phyloP scores from a whole-genome alignment of 2,329 filamentous ascomycete genomes.

The Verticillium longisporum region DNA sequence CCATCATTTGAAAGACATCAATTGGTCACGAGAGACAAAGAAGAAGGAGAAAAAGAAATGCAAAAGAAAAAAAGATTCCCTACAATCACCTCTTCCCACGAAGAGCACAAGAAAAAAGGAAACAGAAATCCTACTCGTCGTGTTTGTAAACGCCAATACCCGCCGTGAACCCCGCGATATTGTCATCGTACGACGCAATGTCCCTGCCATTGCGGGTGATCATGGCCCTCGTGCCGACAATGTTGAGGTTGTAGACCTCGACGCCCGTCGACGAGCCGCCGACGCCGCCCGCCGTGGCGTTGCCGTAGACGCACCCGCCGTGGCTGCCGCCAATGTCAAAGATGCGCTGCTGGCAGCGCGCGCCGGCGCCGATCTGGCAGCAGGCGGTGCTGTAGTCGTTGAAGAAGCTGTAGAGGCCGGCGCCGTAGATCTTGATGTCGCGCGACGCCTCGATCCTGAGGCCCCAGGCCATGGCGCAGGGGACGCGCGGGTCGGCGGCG shows the following conservation, averaged over 20 bases:
- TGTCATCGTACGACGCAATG: constrained; percentile 27
- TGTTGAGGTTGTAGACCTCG: constrained; percentile 37
- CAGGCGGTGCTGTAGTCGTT: constrained; percentile 51
- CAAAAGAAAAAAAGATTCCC: too few relatives aligned
- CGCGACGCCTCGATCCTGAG: constrained; percentile 51
- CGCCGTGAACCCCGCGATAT: constrained; percentile 29
- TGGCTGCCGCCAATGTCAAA: constrained; percentile 17
- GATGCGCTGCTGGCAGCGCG: constrained; percentile 40
- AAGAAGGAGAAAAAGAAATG: neutral
- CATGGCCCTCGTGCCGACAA: constrained; percentile 34
- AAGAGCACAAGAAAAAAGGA: neutral
- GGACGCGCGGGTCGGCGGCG: constrained; percentile 6
- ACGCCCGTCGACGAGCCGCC: constrained; percentile 11
- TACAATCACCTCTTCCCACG: constrained; percentile 1
- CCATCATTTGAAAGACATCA: neutral
- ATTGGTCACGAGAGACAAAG: neutral
- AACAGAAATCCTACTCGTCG: neutral
- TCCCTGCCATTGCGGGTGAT: constrained; percentile 25
- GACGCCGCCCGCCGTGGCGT: constrained; percentile 3
- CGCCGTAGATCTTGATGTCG: constrained; percentile 53
- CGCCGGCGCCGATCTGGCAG: constrained; percentile 30
- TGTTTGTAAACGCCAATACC: constrained; percentile 25
- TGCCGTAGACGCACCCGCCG: too few relatives aligned
- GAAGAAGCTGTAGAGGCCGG: constrained; percentile 64
- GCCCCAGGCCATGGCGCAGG: constrained; percentile 57